phyloP scores from a whole-genome alignment of 1,139 yeast species.

The Diutina scorzettiae region DNA sequence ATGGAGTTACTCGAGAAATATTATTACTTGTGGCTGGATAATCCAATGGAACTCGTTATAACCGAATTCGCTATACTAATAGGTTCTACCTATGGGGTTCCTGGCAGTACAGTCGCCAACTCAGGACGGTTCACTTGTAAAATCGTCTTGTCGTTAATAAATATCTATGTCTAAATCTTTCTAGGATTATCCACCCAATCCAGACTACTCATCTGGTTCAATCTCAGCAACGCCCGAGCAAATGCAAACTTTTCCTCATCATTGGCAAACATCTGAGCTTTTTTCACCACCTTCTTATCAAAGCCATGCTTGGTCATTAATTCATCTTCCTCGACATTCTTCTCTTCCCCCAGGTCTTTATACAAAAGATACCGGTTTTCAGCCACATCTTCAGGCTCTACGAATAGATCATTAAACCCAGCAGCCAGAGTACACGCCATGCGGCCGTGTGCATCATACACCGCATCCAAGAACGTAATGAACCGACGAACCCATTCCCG shows the following conservation, averaged over 20 bases:
- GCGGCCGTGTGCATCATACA: slow-evolving; percentile 80
- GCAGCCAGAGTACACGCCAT: slow-evolving; percentile 85
- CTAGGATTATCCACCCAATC: slow-evolving; percentile 60
- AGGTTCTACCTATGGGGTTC: too few species aligned
- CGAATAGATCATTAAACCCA: slow-evolving; percentile 73
- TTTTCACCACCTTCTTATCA: slow-evolving; percentile 61
- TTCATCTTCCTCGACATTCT: slow-evolving; percentile 42
- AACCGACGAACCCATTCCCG: slow-evolving; percentile 83
- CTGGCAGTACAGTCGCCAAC: too few species aligned
- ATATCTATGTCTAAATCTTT: not conserved
- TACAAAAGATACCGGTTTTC: slow-evolving; percentile 43
- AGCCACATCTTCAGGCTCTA: slow-evolving; percentile 58
- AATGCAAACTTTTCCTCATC: slow-evolving; percentile 96
- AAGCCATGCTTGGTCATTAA: slow-evolving; percentile 63
- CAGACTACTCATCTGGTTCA: slow-evolving; percentile 87
- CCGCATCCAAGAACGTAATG: slow-evolving; percentile 89
- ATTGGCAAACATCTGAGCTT: slow-evolving; percentile 68
- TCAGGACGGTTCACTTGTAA: too few species aligned
- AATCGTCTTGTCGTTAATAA: too few species aligned
- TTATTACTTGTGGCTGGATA: too few species aligned
- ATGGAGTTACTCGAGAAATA: too few species aligned
- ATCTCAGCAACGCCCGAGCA: slow-evolving; percentile 83
- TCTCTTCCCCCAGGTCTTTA: slow-evolving; percentile 22
- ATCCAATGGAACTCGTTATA: too few species aligned
- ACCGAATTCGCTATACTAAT: too few species aligned